Percentiles rank a stretch among this genome's conserved stretches.
phyloP scores from a whole-genome alignment of 2,329 filamentous ascomycete genomes.

The Fusarium sp. region DNA sequence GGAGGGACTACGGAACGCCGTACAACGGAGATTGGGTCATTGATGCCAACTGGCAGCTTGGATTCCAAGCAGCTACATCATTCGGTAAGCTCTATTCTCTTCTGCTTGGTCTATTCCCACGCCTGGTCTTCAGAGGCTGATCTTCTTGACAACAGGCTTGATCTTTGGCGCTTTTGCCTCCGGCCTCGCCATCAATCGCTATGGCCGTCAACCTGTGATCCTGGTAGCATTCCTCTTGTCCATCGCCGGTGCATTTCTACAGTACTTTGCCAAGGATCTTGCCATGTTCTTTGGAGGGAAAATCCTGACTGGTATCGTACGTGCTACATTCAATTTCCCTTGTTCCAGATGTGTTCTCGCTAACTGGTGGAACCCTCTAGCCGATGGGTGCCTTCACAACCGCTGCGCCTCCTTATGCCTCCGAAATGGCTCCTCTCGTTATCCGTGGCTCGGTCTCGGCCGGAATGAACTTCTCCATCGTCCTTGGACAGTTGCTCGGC shows the following conservation, averaged over 20 bases:
- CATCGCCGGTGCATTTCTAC: not conserved
- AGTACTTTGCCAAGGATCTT: not conserved
- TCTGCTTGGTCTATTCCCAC: not conserved
- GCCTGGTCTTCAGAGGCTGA: not conserved
- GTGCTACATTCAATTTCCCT: not conserved
- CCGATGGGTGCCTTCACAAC: not conserved
- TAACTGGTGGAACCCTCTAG: not conserved
- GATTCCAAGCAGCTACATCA: not conserved
- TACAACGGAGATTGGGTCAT: not conserved
- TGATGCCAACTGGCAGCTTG: not conserved
- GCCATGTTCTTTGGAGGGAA: not conserved
- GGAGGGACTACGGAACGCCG: not conserved
- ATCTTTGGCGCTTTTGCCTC: not conserved
- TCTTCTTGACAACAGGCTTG: not conserved
- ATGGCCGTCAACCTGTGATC: not conserved
- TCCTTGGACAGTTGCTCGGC: not conserved
- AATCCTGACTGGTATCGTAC: not conserved
- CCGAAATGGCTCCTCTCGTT: not conserved
- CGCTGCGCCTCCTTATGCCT: not conserved
- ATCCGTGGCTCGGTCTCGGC: not conserved
- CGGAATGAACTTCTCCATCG: not conserved
- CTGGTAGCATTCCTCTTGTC: not conserved
- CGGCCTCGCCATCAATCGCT: not conserved
- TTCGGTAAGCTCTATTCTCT: not conserved
- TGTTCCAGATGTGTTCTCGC: not conserved